Base-by-base conservation (phyloP, 345 rosid genomes). In the Hirschfeldia incana region DNA sequence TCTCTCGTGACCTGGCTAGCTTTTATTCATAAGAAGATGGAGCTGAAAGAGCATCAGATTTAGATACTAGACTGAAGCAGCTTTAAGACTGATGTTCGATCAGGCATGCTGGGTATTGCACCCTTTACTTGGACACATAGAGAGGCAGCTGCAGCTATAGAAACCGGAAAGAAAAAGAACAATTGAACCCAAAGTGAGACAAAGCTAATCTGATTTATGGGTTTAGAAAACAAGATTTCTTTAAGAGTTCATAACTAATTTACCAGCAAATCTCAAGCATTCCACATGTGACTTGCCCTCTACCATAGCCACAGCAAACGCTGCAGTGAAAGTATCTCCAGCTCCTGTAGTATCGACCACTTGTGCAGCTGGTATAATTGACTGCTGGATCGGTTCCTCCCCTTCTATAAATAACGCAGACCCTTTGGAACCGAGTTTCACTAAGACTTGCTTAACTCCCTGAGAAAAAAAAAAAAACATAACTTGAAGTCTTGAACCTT, bases 281-380 rank as follows among this genome's bases (percentile, higher is more conserved):
- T 88, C 92, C 75, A 77, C 86, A 85, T 74, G 84, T 17, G 93
- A 73, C 77, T 87, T 95, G 64, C 98, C 99, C 84, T 95, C 98
- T 2, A 89, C 89, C 69, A 90, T 80, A 46, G 98, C 96, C 82
- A 95, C 99, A 10, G 98, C 97, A 86, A 93, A 95, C 8, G 99
- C 88, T 36, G 99, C 96, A 2, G 98, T 95, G 75, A 90, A 95
- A 39, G 99, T 95, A 83, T 95, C 99, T 6, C 99, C 99, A 0
- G 99, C 99, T 69, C 99, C 99, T 8, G 99, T 95, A 1, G 99
- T 91, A 85, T 95, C 99, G 1, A 93, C 49, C 9, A 93, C 97
- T 81, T 80, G 86, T 69, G 85, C 78, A 66, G 96, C 96, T 10
- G 89, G 73, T 80, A 95, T 86, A 27, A 89, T 84, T 11, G 97